phyloP scores from a whole-genome alignment of 176 grass and related monocot genomes.

The Leersia perrieri region DNA sequence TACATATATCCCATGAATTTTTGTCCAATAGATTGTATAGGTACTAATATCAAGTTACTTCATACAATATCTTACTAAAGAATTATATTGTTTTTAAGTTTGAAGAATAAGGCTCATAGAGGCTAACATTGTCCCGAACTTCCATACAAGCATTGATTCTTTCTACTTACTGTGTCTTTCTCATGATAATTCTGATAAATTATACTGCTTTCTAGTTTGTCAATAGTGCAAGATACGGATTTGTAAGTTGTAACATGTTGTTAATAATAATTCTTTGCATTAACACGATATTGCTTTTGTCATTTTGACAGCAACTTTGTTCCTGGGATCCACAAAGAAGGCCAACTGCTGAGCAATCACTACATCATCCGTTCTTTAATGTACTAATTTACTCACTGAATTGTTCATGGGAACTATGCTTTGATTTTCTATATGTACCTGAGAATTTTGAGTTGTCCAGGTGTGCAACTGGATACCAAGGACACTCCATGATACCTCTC shows the following conservation, averaged over 20 bases:
- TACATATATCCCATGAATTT: background rate
- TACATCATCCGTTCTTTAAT: constrained; percentile 91
- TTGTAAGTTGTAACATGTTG: constrained; percentile 1
- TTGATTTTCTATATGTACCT: constrained; percentile 25
- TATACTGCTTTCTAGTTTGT: background rate
- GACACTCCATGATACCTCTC: constrained; percentile 38
- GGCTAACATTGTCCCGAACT: background rate
- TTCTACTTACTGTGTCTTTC: background rate
- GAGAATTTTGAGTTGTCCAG: constrained; percentile 39
- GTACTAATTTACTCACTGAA: constrained; percentile 41
- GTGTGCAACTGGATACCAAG: constrained; percentile 53
- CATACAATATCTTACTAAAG: background rate
- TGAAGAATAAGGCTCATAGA: background rate
- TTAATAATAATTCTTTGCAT: constrained; percentile 9
- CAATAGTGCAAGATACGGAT: background rate
- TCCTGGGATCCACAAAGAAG: constrained; percentile 86
- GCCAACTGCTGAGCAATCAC: constrained; percentile 79
- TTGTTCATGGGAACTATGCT: constrained; percentile 1
- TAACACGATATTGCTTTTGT: constrained; percentile 19
- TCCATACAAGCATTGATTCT: background rate
- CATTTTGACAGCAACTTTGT: constrained; percentile 62
- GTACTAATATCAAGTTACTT: background rate
- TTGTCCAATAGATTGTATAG: background rate
- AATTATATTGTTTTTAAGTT: background rate
- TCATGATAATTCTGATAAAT: background rate